Evolutionary conservation across 805 yeast species (phyloP).

Genomic region (Blastobotrys terrestris): DNA sequence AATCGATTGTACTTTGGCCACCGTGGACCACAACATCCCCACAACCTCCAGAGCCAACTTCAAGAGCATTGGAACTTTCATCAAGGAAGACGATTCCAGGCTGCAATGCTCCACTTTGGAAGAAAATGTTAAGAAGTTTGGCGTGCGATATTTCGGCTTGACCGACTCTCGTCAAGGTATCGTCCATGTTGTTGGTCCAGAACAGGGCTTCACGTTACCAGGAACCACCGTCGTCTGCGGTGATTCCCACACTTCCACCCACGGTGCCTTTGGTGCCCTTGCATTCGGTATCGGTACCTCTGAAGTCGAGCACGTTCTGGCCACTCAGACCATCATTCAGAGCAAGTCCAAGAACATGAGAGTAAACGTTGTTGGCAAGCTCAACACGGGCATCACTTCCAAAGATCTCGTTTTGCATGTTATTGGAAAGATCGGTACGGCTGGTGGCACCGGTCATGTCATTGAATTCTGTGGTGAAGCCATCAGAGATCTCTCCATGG

Average conservation of each 20-base stretch:
- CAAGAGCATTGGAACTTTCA: constrained; percentile 69
- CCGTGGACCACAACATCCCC: constrained; percentile 97
- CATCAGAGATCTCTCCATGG: constrained; percentile 84
- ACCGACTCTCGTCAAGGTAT: constrained; percentile 93
- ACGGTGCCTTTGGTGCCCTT: constrained; percentile 95
- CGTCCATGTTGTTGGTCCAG: constrained; percentile 98
- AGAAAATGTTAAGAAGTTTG: constrained; percentile 85
- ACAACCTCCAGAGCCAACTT: constrained; percentile 78
- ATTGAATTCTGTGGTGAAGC: constrained; percentile 97
- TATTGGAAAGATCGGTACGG: constrained; percentile 95
- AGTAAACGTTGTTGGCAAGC: constrained; percentile 75
- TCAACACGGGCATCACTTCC: constrained; percentile 86
- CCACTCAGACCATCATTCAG: constrained; percentile 91
- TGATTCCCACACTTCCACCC: constrained; percentile 97
- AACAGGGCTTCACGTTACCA: constrained; percentile 96
- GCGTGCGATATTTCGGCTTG: constrained; percentile 91
- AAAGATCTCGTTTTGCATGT: constrained; percentile 93
- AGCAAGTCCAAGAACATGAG: constrained; percentile 95
- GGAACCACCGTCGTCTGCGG: constrained; percentile 99
- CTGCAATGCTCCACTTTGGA: constrained; percentile 90
- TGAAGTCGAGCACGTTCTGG: constrained; percentile 97
- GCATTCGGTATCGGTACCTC: constrained; percentile 99
- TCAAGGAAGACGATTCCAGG: constrained; percentile 85
- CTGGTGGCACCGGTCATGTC: constrained; percentile 98
- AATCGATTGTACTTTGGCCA: constrained; percentile 84